phyloP scores from a whole-genome alignment of 2,329 filamentous ascomycete species.

The Stagonosporopsis chrysanthemi region DNA sequence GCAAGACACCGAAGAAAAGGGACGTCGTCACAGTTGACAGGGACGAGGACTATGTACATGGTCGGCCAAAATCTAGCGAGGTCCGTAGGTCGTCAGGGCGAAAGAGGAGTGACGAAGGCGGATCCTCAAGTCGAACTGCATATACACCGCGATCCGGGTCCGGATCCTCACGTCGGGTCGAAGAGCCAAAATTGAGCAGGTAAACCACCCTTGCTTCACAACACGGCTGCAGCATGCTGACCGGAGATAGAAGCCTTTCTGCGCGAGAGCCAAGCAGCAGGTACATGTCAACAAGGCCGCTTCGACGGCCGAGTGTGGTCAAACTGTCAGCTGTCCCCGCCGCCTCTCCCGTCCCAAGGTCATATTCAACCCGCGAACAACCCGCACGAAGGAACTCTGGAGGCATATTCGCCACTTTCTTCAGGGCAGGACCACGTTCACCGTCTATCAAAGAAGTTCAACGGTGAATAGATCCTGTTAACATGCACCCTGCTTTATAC shows the following conservation, averaged over 20 bases:
- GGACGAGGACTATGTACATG: constrained; percentile 45
- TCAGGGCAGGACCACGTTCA: constrained; percentile 36
- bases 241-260: constrained; percentile 36
- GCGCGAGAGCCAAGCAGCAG: constrained; percentile 41
- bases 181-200: constrained; percentile 43
- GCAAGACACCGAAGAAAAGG: constrained; percentile 39
- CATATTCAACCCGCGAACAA: constrained; percentile 39
- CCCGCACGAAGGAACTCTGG: constrained; percentile 42
- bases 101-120: constrained; percentile 44
- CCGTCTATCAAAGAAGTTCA: constrained; percentile 38
- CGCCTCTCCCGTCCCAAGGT: constrained; percentile 34
- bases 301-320: constrained; percentile 41
- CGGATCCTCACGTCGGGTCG: constrained; percentile 39
- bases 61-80: constrained; percentile 35
- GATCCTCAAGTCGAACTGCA: constrained; percentile 44
- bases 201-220: constrained; percentile 15
- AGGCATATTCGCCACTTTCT: constrained; percentile 43
- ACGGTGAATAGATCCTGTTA: constrained; percentile 22
- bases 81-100: constrained; percentile 37
- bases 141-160: constrained; percentile 45
- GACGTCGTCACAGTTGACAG: constrained; percentile 33
- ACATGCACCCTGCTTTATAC: neutral
- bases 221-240: constrained; percentile 23
- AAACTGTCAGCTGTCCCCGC: constrained; percentile 35
- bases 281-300: constrained; percentile 38